Percentiles rank a stretch among this genome's conserved stretches.
Conservation (phyloP, 2,329 filamentous ascomycete genomes). For the Venturiaceae sp. region DNA sequence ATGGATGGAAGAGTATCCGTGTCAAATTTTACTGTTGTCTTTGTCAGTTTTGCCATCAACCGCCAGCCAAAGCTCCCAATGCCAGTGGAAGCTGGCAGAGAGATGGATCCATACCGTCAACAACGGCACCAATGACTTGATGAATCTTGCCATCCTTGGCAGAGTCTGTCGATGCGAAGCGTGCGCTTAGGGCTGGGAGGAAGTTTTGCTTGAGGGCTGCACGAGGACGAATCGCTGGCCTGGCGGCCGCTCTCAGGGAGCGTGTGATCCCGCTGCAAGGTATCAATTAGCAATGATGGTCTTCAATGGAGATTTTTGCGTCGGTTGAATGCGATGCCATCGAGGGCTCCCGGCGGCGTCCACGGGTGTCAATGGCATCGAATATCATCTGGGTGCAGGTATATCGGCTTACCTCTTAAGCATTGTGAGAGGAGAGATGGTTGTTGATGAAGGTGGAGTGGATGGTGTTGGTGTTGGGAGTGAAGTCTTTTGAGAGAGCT, state of each 20-base stretch:
- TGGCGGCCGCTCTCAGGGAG: constrained; percentile 48
- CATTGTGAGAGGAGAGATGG: constrained; percentile 35
- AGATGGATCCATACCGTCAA: constrained; percentile 65
- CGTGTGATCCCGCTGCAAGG: constrained; percentile 53
- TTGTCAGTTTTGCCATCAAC: constrained; percentile 24
- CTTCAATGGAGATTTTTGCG: not conserved
- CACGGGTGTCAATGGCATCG: constrained; percentile 23
- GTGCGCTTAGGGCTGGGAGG: constrained; percentile 48
- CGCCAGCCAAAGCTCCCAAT: constrained; percentile 4
- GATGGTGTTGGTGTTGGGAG: not conserved
- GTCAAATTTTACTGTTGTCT: constrained; percentile 82
- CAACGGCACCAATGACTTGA: constrained; percentile 96
- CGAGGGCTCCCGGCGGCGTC: constrained; percentile 13
- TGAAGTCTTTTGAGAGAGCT: not conserved
- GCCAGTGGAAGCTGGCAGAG: constrained; percentile 13
- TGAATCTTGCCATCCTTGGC: constrained; percentile 53
- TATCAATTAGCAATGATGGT: constrained; percentile 22
- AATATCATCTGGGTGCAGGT: constrained; percentile 1
- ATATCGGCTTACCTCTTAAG: constrained; percentile 47
- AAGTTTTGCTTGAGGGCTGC: constrained; percentile 26
- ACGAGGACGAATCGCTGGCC: constrained; percentile 45
- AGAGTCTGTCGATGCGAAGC: constrained; percentile 52
- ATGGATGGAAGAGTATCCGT: constrained; percentile 87
- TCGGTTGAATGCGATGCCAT: constrained; percentile 2
- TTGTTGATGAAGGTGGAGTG: constrained; percentile 5